Percentiles rank a stretch among this genome's conserved stretches.
phyloP scores from a whole-genome alignment of 1,284 basidiomycete species.

The Cryptococcus deneoformans region DNA sequence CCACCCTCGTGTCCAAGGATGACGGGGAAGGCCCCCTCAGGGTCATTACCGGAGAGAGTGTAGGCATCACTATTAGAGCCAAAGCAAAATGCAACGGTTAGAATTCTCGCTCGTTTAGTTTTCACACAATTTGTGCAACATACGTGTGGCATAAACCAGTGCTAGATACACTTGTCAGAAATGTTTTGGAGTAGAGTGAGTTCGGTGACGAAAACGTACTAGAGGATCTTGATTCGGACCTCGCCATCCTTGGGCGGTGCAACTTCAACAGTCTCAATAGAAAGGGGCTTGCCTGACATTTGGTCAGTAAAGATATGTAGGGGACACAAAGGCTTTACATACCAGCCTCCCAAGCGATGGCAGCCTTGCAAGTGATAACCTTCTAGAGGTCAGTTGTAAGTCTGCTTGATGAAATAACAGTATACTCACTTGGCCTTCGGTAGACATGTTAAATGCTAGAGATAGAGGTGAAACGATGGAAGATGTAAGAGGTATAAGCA shows the following conservation, averaged over 20 bases:
- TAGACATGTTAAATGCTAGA: constrained; percentile 12
- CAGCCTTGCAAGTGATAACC: constrained; percentile 88
- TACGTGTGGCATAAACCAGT: constrained; percentile 91
- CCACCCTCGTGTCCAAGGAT: constrained; percentile 82
- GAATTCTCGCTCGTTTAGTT: background rate
- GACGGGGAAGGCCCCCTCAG: constrained; percentile 94
- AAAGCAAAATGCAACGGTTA: background rate
- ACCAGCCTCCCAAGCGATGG: constrained; percentile 93
- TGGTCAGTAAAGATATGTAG: background rate
- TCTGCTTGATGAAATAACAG: background rate
- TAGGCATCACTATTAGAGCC: constrained; percentile 66
- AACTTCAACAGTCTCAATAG: constrained; percentile 89
- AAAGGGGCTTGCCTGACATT: constrained; percentile 62
- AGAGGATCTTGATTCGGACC: constrained; percentile 88
- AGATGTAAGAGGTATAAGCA: no score
- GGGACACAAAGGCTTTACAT: constrained; percentile 17
- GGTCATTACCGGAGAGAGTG: constrained; percentile 93
- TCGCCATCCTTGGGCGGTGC: constrained; percentile 85
- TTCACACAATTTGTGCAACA: constrained; percentile 19
- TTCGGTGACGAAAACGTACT: constrained; percentile 55
- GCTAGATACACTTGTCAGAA: constrained; percentile 20
- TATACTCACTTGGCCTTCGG: constrained; percentile 17
- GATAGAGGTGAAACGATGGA: no score
- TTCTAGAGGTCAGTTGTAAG: constrained; percentile 14
- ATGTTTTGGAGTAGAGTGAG: background rate